phyloP scores from a whole-genome alignment of 768 basidiomycete species.

The Hygrophoropsis aurantiaca region DNA sequence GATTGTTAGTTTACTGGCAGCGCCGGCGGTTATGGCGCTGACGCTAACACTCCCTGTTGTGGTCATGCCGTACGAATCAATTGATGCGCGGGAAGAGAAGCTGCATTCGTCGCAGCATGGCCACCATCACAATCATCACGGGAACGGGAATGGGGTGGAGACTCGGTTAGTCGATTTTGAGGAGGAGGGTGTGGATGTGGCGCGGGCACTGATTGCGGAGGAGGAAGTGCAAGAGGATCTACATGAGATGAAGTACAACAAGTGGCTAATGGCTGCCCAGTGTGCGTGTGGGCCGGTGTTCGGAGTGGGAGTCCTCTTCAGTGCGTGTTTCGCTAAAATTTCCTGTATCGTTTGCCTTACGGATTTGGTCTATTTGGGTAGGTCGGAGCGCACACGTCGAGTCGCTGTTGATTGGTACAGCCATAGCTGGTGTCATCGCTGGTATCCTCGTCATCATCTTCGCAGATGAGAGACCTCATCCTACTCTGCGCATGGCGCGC shows the following conservation, averaged over 20 bases:
- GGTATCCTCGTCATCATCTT: slow-evolving; percentile 60
- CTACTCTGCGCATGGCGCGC: slow-evolving; percentile 61
- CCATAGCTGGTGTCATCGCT: slow-evolving; percentile 51
- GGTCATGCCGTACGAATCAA: slow-evolving; percentile 50
- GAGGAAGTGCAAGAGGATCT: slow-evolving; percentile 71
- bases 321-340: slow-evolving; percentile 51
- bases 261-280: slow-evolving; percentile 85
- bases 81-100: slow-evolving; percentile 22
- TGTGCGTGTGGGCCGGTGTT: slow-evolving; percentile 83
- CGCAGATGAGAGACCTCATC: slow-evolving; percentile 56
- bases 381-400: slow-evolving; percentile 44
- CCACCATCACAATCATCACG: slow-evolving; percentile 29
- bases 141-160: slow-evolving; percentile 40
- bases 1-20: slow-evolving; percentile 75
- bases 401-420: slow-evolving; percentile 56
- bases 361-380: slow-evolving; percentile 23
- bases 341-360: background rate
- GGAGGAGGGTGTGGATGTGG: slow-evolving; percentile 75
- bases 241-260: slow-evolving; percentile 66
- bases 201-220: slow-evolving; percentile 68
- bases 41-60: slow-evolving; percentile 93
- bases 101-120: slow-evolving; percentile 13
- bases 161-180: slow-evolving; percentile 64
- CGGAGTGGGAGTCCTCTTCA: slow-evolving; percentile 71
- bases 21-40: slow-evolving; percentile 81